Evolutionary conservation across 805 yeast genomes (phyloP), one percentile per base, ranked within the genome.

Genomic region (Kuraishia molischiana): DNA sequence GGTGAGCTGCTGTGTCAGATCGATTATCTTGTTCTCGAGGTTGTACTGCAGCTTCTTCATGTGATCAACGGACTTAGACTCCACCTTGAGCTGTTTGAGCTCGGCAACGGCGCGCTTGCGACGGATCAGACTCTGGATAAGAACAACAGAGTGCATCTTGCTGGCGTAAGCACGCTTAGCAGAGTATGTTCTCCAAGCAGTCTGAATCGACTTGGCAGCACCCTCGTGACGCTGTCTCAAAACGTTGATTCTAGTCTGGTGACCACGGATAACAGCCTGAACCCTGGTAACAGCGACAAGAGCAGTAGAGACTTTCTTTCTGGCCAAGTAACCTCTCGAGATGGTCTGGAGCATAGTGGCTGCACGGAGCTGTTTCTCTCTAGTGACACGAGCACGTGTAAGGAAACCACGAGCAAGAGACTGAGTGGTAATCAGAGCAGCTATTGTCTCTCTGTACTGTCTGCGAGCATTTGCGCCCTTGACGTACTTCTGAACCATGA

Each of bases 1-100:
- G 1, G 95, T 76, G 43, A 90, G 67, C 10, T 81, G 73, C 53
- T 90, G 94, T 3, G 97, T 90, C 48, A 92, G 74, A 59, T 89
- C 95, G 46, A 92, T 87, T n/a, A 94, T 97, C 68, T 94, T 92
- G 61, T 92, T 92, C 60, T 92, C 99, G 51, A 94, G 72, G 56
- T 83, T 77, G 62, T 86, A 92, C 51, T 95, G 87, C 29, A 85
- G 95, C 57, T 90, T 95, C 59, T 85, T 77, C 65, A 85, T 72
- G 54, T 82, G 94, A 55, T 81, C 80, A 33, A 86, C 95, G 13
- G 95, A 85, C 56, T 85, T 85, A 22, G 97, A 95, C 46, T 92
- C 97, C n/a, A 70, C 71, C 55, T 77, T 84, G 57, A 86, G 66
- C 40, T 67, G 61, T 44, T 64, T 62, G 49, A 85, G 74, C 54